A percentile compares a stretch with the other conserved stretches of the same genome.
Evolutionary conservation across 176 grass and related monocot genomes (phyloP).

Genomic region (Aegilops bicornis): DNA sequence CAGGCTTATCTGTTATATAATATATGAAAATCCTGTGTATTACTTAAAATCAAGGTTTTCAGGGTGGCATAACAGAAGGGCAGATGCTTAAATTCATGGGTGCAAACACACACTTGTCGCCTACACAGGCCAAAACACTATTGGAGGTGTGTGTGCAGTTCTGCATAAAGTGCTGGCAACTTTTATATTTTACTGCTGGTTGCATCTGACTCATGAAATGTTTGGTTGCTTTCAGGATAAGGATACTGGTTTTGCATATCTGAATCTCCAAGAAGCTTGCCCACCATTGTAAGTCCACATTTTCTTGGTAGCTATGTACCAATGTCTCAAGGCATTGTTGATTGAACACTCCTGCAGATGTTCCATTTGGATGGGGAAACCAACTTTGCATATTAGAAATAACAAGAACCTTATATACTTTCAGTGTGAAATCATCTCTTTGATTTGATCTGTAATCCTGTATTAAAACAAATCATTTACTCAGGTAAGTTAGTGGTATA

Average conservation of each 20-base stretch:
- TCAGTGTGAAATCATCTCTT: not conserved
- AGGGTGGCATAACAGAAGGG: conserved; percentile 96
- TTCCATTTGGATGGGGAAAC: not conserved
- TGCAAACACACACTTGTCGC: conserved; percentile 72
- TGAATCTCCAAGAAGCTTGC: conserved; percentile 81
- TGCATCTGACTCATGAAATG: conserved; percentile 25
- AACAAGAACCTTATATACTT: conserved; percentile 19
- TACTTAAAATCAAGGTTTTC: conserved; percentile 77
- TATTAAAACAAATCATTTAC: not conserved
- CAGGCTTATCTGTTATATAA: not conserved
- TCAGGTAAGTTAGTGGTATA: not conserved
- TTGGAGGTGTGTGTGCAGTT: conserved; percentile 62
- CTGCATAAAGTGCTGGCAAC: conserved; percentile 20
- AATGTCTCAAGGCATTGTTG: not conserved
- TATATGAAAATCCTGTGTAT: conserved; percentile 23
- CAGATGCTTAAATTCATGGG: conserved; percentile 99
- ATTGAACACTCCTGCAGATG: conserved; percentile 9
- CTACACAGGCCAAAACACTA: conserved; percentile 72
- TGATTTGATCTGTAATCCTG: not conserved
- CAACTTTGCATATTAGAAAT: conserved; percentile 11
- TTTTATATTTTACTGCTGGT: not conserved
- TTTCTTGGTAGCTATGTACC: conserved; percentile 22
- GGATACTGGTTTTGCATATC: conserved; percentile 72
- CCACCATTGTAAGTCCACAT: conserved; percentile 75
- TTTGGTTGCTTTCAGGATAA: conserved; percentile 70